Evolutionary conservation across 106 monocot genomes (phyloP).

Genomic region (Xerophyta viscosa): DNA sequence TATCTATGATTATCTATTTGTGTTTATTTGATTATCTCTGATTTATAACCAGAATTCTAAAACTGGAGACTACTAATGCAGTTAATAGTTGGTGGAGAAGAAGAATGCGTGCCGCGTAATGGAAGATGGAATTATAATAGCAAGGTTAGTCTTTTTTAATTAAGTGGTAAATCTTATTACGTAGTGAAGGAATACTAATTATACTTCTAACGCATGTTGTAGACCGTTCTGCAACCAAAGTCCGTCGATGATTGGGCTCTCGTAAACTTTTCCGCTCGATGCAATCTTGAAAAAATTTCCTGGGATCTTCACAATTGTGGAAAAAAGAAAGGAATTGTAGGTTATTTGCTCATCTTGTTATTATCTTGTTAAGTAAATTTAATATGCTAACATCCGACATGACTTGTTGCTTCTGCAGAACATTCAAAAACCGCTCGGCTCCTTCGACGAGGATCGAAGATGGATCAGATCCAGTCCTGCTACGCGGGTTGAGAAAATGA

Average conservation of each 20-base stretch:
- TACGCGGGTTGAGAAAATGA: slow-evolving; percentile 68
- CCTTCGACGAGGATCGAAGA: slow-evolving; percentile 51
- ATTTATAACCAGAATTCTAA: no score
- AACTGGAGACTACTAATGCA: slow-evolving; percentile 7
- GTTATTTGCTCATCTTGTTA: slow-evolving; percentile 3
- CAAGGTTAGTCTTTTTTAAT: slow-evolving; percentile 35
- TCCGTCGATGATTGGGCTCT: slow-evolving; percentile 65
- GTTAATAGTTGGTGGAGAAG: slow-evolving; percentile 77
- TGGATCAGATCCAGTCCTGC: slow-evolving; percentile 35
- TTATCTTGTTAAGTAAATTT: no score
- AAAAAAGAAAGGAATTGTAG: slow-evolving; percentile 77
- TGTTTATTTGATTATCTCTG: no score
- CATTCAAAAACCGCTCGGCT: slow-evolving; percentile 47
- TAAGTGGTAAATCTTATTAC: no score
- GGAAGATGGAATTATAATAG: slow-evolving; percentile 96
- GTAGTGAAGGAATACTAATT: no score
- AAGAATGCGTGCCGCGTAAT: slow-evolving; percentile 55
- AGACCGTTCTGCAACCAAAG: slow-evolving; percentile 23
- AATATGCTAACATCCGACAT: neutral
- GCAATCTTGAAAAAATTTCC: slow-evolving; percentile 38
- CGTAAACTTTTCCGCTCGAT: slow-evolving; percentile 84
- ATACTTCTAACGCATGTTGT: slow-evolving; percentile 20
- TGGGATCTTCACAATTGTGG: slow-evolving; percentile 68
- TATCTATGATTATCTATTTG: no score
- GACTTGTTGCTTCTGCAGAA: slow-evolving; percentile 28